Conservation (phyloP, 2,329 filamentous ascomycete genomes). For the Rhinocladiella similis region DNA sequence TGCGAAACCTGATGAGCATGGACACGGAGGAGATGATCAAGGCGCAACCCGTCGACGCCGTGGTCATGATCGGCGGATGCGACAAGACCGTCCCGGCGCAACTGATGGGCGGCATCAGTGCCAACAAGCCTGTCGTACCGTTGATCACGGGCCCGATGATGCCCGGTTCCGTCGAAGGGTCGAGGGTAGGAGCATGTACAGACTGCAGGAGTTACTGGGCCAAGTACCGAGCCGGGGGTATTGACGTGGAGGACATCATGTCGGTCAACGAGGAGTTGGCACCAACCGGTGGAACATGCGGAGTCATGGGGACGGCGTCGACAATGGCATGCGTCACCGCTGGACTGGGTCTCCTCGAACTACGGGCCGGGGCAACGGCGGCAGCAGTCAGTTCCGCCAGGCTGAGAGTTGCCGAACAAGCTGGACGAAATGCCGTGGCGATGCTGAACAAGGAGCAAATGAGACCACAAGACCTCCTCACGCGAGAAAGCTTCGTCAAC, state of each 20-base stretch:
- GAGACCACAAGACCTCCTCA: conserved; percentile 56
- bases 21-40: conserved; percentile 77
- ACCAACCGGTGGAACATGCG: conserved; percentile 60
- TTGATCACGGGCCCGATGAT: conserved; percentile 74
- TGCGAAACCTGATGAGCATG: conserved; percentile 76
- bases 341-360: conserved; percentile 54
- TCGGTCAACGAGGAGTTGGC: conserved; percentile 72
- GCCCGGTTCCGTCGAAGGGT: conserved; percentile 63
- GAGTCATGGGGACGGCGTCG: conserved; percentile 60
- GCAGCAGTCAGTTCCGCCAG: conserved; percentile 55
- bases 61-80: conserved; percentile 69
- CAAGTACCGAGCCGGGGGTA: conserved; percentile 61
- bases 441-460: conserved; percentile 46
- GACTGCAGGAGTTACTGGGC: conserved; percentile 76
- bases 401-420: conserved; percentile 56
- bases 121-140: conserved; percentile 69
- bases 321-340: conserved; percentile 58
- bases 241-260: conserved; percentile 71
- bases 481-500: conserved; percentile 57
- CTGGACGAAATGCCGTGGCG: conserved; percentile 50
- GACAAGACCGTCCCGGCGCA: conserved; percentile 75
- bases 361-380: conserved; percentile 51
- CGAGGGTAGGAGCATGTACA: conserved; percentile 69
- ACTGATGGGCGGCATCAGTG: conserved; percentile 73
- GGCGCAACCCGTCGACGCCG: conserved; percentile 69